Evolutionary conservation across 116 monocot species (phyloP), one percentile per base, ranked within the genome.

Genomic region (Posidonia oceanica): DNA sequence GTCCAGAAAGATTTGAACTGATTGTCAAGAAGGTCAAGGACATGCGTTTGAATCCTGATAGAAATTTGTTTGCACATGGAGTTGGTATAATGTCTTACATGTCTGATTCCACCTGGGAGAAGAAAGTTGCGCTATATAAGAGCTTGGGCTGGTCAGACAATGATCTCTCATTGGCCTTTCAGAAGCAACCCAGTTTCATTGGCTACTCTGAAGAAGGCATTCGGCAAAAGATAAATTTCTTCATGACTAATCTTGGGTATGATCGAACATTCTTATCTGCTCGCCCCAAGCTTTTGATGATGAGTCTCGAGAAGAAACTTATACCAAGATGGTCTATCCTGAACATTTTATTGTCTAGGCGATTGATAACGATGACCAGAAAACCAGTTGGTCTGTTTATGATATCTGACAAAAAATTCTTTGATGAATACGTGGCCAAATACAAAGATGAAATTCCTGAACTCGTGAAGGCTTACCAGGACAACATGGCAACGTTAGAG

Each of bases 91-190:
- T 82, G 36, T 51, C 76, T 2, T 44, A 42, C 2, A 51, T 67
- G 36, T 51, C 55, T 5, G 18, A 14, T n/a, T 36, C 54, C 3
- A 76, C 73, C 0, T 85, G 82, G 88, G 70, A 78, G 7, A 70
- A 54, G 63, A 88, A 82, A 51, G 2, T 77, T 7, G 57, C 23
- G 16, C 23, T 82, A 13, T 80, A 68, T 42, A 80, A 44, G 80
- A 78, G 78, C 70, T 68, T 88, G 2, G 85, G 88, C 3, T 82
- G 77, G 78, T 85, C 89, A 3, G 78, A 81, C 12, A 51, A 74
- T 13, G 73, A 83, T 4, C 59, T 69, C 0, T 4, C 74, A 14
- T 40, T 22, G 7, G 74, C 79, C 0, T 83, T 85, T 65, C 63
- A 7, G 59, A 81, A 63, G 44, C 64, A 74, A 17, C 88, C 88